Evolutionary conservation across 768 basidiomycete genomes (phyloP), one percentile per base, ranked within the genome.

Genomic region (Symmetrospora coprosmae): DNA sequence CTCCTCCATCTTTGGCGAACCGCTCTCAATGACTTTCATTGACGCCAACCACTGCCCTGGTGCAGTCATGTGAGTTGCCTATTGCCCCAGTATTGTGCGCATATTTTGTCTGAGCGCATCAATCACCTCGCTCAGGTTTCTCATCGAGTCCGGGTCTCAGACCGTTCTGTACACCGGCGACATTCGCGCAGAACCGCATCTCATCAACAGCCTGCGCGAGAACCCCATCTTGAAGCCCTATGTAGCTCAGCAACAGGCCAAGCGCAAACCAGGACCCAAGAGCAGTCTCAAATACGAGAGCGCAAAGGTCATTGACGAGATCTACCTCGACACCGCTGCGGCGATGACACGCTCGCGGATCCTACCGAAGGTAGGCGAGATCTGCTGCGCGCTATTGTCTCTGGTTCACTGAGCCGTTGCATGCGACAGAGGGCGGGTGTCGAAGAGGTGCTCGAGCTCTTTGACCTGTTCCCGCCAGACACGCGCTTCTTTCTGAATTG

Each of bases 91-190:
- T 6, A 14, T 5, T 53, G 38, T 34, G 6, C 35, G 46, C n/a
- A 50, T 48, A 19, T 23, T 28, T 21, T 23, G 11, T 49, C 9
- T 50, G n/a, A 27, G 11, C 4, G 23, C 35, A 13, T 30, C 34
- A 4, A 51, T 50, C 21, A n/a, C 14, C 33, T n/a, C 41, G 60
- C 6, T 4, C 35, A 66, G 64, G 61, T 67, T 64, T 61, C 45
- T 69, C 19, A 50, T 64, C 63, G 92, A 89, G 85, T 92, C 85
- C 68, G 5, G 41, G 49, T n/a, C 77, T 56, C 81, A 83, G 7
- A 77, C 86, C 0, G 76, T 96, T 28, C 79, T 99, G 9, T 89
- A 94, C 68, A 96, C 92, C 0, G 92, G 92, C 33, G 92, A 99
- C 71, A 78, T 97, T 56, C 80, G 92, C 34, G 86, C 86, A 1